phyloP scores from a whole-genome alignment of 257 asterid genomes.

The Euphrasia confusa region DNA sequence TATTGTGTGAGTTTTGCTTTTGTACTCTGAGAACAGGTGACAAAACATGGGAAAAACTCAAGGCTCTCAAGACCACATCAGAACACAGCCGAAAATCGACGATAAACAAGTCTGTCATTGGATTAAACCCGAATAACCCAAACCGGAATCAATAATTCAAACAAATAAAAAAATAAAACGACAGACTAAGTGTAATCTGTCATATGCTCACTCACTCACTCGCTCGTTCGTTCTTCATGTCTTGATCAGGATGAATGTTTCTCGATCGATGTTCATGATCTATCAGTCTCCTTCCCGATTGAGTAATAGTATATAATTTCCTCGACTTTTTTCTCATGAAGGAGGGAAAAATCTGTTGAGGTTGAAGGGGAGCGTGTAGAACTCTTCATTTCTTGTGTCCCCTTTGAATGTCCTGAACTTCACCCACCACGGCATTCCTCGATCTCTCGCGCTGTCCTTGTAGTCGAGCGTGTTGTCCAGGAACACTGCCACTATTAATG shows the following conservation, averaged over 20 bases:
- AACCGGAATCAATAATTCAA: constrained; percentile 23
- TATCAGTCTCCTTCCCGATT: neutral
- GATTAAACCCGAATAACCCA: constrained; percentile 56
- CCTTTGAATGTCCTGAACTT: constrained; percentile 87
- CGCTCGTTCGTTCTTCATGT: constrained; percentile 19
- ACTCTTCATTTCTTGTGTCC: constrained; percentile 92
- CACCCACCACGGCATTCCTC: constrained; percentile 99
- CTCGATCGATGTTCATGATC: constrained; percentile 10
- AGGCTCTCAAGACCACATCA: neutral
- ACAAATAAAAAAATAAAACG: constrained; percentile 40
- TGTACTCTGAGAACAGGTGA: neutral
- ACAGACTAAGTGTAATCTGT: constrained; percentile 45
- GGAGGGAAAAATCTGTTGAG: constrained; percentile 97
- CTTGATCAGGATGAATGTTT: constrained; percentile 2
- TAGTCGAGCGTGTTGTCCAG: constrained; percentile 91
- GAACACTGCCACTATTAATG: constrained; percentile 65
- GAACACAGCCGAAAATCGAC: neutral
- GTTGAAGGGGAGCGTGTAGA: constrained; percentile 93
- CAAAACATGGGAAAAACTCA: neutral
- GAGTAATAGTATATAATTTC: neutral
- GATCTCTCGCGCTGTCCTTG: constrained; percentile 84
- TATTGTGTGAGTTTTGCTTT: too few relatives aligned
- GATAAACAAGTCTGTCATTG: constrained; percentile 20
- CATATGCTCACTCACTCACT: constrained; percentile 15
- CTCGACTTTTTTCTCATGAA: constrained; percentile 35